A percentile compares a stretch with the other conserved stretches of the same genome.
Conservation (phyloP, 345 rosid species). For the Fremontodendron californicum region DNA sequence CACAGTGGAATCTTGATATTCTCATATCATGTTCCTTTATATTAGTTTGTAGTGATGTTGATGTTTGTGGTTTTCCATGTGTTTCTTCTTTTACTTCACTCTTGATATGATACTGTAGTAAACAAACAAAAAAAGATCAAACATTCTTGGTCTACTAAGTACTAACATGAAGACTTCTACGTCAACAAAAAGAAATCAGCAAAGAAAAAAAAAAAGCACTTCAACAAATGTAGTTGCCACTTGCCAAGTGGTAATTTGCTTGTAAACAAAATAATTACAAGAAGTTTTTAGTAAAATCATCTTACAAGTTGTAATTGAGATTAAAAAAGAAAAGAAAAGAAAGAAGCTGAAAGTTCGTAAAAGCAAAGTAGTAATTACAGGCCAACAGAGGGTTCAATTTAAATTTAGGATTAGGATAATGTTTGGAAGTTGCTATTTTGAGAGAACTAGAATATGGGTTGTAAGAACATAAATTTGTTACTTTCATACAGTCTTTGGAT, state of each 20-base stretch:
- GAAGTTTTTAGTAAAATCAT: not conserved
- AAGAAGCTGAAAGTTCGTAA: not conserved
- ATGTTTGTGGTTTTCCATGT: not conserved
- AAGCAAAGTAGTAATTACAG: not conserved
- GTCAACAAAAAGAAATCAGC: not conserved
- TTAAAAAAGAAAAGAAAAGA: not conserved
- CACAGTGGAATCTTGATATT: not conserved
- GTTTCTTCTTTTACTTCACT: not conserved
- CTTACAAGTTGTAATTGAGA: not conserved
- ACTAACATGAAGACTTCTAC: not conserved
- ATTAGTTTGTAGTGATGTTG: not conserved
- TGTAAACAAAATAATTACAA: not conserved
- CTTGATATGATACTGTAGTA: not conserved
- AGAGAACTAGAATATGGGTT: not conserved
- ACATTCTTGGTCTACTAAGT: not conserved
- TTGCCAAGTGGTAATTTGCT: not conserved
- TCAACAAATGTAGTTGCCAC: not conserved
- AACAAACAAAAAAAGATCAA: not conserved
- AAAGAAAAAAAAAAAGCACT: not conserved
- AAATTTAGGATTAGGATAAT: not conserved
- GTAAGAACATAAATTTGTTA: not conserved
- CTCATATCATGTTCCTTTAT: not conserved
- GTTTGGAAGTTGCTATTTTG: not conserved
- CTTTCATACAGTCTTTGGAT: not conserved
- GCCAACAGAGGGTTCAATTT: not conserved